Conservation (phyloP, 2,329 filamentous ascomycete genomes). For the Dichotomopilus funicola region DNA sequence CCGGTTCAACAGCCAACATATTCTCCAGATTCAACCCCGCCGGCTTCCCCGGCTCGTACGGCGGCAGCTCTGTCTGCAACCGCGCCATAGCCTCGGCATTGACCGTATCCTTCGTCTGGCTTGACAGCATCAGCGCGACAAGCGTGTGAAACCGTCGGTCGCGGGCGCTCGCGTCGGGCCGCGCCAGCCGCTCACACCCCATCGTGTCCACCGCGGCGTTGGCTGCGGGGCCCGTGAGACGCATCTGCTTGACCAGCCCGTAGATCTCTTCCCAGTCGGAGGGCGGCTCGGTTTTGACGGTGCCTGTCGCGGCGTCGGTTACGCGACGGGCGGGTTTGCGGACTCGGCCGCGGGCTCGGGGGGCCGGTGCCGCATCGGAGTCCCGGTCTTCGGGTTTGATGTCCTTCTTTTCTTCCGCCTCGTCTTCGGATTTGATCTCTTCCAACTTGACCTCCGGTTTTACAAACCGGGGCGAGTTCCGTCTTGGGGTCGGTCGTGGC, state of each 20-base stretch:
- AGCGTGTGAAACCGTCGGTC: constrained; percentile 78
- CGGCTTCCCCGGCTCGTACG: constrained; percentile 37
- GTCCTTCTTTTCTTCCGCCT: background rate
- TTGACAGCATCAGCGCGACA: constrained; percentile 81
- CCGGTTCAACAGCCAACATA: constrained; percentile 64
- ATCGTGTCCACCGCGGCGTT: constrained; percentile 93
- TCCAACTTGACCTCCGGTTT: constrained; percentile 9
- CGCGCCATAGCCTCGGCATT: constrained; percentile 76
- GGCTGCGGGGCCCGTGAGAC: constrained; percentile 45
- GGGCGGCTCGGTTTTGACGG: constrained; percentile 52
- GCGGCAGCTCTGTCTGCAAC: constrained; percentile 67
- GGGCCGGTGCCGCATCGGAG: no score
- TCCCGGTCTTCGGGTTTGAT: constrained; percentile 5
- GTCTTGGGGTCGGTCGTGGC: background rate
- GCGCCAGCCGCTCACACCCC: constrained; percentile 78
- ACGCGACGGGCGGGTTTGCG: constrained; percentile 41
- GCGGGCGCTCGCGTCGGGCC: constrained; percentile 40
- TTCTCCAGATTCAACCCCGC: constrained; percentile 65
- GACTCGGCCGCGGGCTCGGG: constrained; percentile 15
- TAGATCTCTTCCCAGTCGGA: constrained; percentile 83
- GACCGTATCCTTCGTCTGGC: constrained; percentile 89
- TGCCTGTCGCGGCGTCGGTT: constrained; percentile 25
- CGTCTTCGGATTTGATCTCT: background rate
- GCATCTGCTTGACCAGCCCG: constrained; percentile 70
- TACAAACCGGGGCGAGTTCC: background rate